Conservation (phyloP, 148 eudicot genomes). For the Dysphania ambrosioides region DNA sequence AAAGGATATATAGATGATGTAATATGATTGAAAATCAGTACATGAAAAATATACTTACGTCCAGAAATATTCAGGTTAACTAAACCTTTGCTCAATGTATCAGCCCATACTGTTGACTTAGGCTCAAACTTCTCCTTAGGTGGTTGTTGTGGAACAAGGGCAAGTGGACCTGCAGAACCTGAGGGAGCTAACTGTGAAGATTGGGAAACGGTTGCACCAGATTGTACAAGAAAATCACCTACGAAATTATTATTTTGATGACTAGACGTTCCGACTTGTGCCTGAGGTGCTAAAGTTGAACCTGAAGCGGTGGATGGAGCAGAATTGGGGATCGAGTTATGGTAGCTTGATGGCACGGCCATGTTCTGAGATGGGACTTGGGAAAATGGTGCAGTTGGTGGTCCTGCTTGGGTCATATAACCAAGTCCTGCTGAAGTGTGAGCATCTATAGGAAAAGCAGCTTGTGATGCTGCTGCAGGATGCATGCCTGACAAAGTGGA, state of each 20-base stretch:
- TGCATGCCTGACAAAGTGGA: slow-evolving; percentile 24
- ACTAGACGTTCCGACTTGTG: slow-evolving; percentile 24
- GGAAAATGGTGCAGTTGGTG: slow-evolving; percentile 26
- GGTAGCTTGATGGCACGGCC: slow-evolving; percentile 34
- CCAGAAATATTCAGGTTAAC: slow-evolving; percentile 93
- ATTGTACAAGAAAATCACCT: slow-evolving; percentile 39
- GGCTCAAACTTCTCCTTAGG: slow-evolving; percentile 73
- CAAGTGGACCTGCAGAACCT: slow-evolving; percentile 45
- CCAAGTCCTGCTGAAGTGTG: slow-evolving; percentile 16
- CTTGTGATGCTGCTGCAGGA: slow-evolving; percentile 24
- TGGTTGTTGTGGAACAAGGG: slow-evolving; percentile 56
- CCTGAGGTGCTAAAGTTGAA: slow-evolving; percentile 34
- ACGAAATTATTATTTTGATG: slow-evolving; percentile 30
- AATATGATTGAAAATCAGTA: neutral
- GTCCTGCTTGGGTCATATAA: slow-evolving; percentile 38
- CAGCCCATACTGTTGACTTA: slow-evolving; percentile 93
- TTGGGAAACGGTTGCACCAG: slow-evolving; percentile 21
- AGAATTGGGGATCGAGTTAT: slow-evolving; percentile 35
- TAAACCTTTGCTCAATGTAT: slow-evolving; percentile 86
- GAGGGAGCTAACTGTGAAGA: slow-evolving; percentile 37
- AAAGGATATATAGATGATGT: neutral
- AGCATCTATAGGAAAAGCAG: slow-evolving; percentile 28
- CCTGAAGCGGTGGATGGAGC: slow-evolving; percentile 23
- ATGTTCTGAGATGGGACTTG: slow-evolving; percentile 38
- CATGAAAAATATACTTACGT: slow-evolving; percentile 44